These are phyloP conservation scores for Aspergillus unguis DNA, from an alignment of 2,329 filamentous ascomycete genomes.

Conservation along the genomic window DNA sequence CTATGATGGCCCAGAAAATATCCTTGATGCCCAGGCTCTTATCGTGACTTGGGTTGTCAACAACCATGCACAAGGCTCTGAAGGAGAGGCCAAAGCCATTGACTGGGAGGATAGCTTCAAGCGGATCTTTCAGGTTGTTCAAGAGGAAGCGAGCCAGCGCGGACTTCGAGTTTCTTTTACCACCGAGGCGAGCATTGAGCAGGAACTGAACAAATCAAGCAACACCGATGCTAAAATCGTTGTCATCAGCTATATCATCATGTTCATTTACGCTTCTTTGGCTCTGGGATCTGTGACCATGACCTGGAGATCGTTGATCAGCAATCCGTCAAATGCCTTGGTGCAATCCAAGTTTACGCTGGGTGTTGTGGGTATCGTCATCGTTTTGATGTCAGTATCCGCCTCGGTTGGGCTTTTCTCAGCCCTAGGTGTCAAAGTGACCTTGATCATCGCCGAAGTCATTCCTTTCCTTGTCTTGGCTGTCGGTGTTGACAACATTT, in stretches of 20 bases:
- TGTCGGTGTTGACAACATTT: slow-evolving; percentile 98
- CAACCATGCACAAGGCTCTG: slow-evolving; percentile 73
- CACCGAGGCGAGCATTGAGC: slow-evolving; percentile 89
- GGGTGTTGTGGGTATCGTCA: slow-evolving; percentile 89
- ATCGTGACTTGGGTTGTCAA: slow-evolving; percentile 94
- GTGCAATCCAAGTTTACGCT: slow-evolving; percentile 97
- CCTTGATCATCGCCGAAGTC: slow-evolving; percentile 95
- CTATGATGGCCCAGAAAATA: slow-evolving; percentile 60
- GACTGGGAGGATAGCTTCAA: slow-evolving; percentile 86
- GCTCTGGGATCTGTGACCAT: slow-evolving; percentile 86
- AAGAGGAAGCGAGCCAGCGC: slow-evolving; percentile 71
- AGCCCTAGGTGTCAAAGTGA: slow-evolving; percentile 86
- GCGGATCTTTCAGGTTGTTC: slow-evolving; percentile 68
- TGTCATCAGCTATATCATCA: slow-evolving; percentile 93
- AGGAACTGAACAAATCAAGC: slow-evolving; percentile 95
- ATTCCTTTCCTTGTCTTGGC: slow-evolving; percentile 96
- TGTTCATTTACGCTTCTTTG: slow-evolving; percentile 96
- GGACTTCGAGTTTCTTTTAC: slow-evolving; percentile 89
- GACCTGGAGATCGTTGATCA: slow-evolving; percentile 70
- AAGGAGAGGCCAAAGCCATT: slow-evolving; percentile 69
- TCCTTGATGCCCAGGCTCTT: slow-evolving; percentile 72
- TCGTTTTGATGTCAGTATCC: slow-evolving; percentile 95
- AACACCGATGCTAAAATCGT: slow-evolving; percentile 98
- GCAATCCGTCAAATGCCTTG: slow-evolving; percentile 76
- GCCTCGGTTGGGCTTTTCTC: slow-evolving; percentile 95